phyloP scores from a whole-genome alignment of 2,329 filamentous ascomycete genomes.

The Albophoma yamanashiensis region DNA sequence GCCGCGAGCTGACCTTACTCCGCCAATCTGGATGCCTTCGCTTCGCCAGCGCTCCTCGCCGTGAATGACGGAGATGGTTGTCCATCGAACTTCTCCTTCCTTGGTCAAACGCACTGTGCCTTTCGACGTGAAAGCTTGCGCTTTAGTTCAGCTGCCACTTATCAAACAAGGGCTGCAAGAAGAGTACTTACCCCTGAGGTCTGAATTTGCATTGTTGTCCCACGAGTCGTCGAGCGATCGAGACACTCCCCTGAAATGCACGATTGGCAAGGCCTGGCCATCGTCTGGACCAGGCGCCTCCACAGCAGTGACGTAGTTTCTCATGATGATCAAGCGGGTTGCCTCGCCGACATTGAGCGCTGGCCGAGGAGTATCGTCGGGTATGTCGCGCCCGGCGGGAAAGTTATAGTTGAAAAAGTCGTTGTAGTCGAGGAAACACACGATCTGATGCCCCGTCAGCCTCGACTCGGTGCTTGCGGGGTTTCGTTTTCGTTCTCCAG shows the following conservation, averaged over 20 bases:
- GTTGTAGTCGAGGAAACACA: conserved; percentile 52
- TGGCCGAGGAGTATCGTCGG: conserved; percentile 31
- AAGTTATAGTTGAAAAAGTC: conserved; percentile 70
- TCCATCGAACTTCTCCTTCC: conserved; percentile 67
- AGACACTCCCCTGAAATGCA: conserved; percentile 56
- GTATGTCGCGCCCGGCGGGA: conserved; percentile 27
- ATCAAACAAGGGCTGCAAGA: neutral
- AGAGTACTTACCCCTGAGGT: conserved; percentile 44
- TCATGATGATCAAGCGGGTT: conserved; percentile 59
- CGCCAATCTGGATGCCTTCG: conserved; percentile 66
- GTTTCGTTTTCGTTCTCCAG: neutral
- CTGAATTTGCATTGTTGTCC: conserved; percentile 60
- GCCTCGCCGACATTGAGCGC: conserved; percentile 55
- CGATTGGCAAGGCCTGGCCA: conserved; percentile 48
- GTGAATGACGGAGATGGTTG: conserved; percentile 50
- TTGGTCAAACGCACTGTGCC: conserved; percentile 55
- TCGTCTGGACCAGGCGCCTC: conserved; percentile 48
- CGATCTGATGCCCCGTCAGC: conserved; percentile 20
- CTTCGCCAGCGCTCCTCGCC: conserved; percentile 66
- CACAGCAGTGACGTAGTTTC: conserved; percentile 50
- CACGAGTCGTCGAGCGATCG: conserved; percentile 51
- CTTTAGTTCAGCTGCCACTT: conserved; percentile 8
- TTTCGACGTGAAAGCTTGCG: conserved; percentile 17
- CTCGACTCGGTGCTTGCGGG: neutral
- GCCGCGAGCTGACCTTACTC: conserved; percentile 51